A percentile compares a stretch with the other conserved stretches of the same genome.
Evolutionary conservation across 768 basidiomycete species (phyloP).

Genomic region (Suillus alpinus): DNA sequence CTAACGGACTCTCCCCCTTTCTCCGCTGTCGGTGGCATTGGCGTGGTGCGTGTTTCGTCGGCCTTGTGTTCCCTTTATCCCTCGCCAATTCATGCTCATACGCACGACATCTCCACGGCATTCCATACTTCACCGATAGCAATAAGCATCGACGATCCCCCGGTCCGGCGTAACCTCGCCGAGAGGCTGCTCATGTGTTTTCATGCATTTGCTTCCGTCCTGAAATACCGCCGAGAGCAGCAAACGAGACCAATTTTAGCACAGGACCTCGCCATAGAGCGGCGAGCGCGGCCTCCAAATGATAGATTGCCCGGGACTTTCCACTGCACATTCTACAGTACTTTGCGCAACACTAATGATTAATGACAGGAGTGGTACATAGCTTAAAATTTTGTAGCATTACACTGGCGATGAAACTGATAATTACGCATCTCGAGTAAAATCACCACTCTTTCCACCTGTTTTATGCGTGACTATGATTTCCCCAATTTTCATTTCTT

Average conservation of each 20-base stretch:
- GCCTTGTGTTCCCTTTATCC: too few species aligned
- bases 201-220: background rate
- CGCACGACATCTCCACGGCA: background rate
- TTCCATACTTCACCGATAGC: background rate
- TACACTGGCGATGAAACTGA: background rate
- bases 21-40: too few species aligned
- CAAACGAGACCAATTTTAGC: background rate
- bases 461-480: constrained; percentile 64
- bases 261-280: background rate
- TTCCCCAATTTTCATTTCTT: constrained; percentile 76
- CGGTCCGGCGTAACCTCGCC: background rate
- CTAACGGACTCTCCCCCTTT: too few species aligned
- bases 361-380: too few species aligned
- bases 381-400: too few species aligned
- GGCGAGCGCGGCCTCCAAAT: too few species aligned
- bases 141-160: background rate
- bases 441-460: constrained; percentile 76
- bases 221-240: background rate
- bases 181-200: background rate
- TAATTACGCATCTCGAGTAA: constrained; percentile 29
- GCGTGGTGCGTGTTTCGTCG: too few species aligned
- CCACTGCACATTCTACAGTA: too few species aligned
- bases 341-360: too few species aligned
- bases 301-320: too few species aligned
- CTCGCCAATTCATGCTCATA: background rate